Base-by-base conservation (phyloP, 768 basidiomycete genomes). In the Omphalotus guepiniiformis region DNA sequence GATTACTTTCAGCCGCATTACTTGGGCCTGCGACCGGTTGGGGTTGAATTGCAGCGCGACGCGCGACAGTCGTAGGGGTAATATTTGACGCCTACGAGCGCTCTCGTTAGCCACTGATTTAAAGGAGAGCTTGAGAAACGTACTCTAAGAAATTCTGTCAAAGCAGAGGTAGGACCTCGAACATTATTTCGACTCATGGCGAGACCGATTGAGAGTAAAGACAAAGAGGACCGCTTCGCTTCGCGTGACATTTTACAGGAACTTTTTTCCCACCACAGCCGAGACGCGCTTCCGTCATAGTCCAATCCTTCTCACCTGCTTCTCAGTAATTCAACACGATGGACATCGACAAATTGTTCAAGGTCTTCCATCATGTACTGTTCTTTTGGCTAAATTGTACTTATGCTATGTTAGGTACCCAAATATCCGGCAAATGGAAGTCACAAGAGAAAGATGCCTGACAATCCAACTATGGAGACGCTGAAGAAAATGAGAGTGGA, bases 61-160 rank as follows among this genome's bases (percentile, higher is more conserved):
- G 65, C 21, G 74, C 76, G 30, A 78, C 62, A 15, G 70, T 73
- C 2, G 71, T 71, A 4, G 74, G 60, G 2, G 72, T 76, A 28
- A 78, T 78, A 4, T 75, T 76, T 39, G 69, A 65, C 39, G 67
- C 71, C 76, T 78, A 48, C 51, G 28, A 49, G 37, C 19, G 36
- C 3, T 8, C 19, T 25, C 32, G 5, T 13, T 40, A n/a, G n/a
- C n/a, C n/a, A 19, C 22, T 6, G 18, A 40, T 6, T 26, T 16
- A 11, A 7, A 13, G 6, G 19, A 13, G 25, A 41, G 22, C 18
- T 40, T 36, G 11, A 19, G 3, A n/a, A 21, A 63, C 70, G 23
- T 50, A 87, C 90, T 57, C 78, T 78, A 27, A 93, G 68, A 54
- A 86, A 93, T 53, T 89, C 87, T 28, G 90, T 91, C 11, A 93